phyloP scores from a whole-genome alignment of 176 grass and related monocot species.

The Oryza nivara region DNA sequence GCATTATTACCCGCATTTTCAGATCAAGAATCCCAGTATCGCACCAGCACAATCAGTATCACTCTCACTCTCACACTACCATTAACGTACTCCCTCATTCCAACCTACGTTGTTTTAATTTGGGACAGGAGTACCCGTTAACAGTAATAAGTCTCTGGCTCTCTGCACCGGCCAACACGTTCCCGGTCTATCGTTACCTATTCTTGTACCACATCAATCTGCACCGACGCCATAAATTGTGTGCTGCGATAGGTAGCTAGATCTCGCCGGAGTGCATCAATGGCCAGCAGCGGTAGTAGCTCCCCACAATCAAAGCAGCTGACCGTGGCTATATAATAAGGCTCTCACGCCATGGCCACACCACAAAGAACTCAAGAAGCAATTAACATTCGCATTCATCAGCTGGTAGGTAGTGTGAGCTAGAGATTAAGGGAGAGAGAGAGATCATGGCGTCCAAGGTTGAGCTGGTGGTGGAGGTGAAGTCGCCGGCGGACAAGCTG shows the following conservation, averaged over 20 bases:
- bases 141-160: too few relatives aligned
- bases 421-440: background rate
- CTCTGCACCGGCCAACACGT: too few relatives aligned
- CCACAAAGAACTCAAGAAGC: background rate
- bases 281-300: slow-evolving; percentile 40
- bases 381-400: background rate
- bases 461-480: slow-evolving; percentile 67
- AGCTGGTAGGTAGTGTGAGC: too few relatives aligned
- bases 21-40: background rate
- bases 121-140: too few relatives aligned
- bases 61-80: background rate
- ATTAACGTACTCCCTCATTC: background rate
- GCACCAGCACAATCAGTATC: background rate
- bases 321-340: slow-evolving; percentile 35
- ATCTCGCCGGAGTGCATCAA: slow-evolving; percentile 46
- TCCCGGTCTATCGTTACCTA: background rate
- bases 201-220: background rate
- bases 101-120: too few relatives aligned
- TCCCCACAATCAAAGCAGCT: background rate
- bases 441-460: slow-evolving; percentile 68
- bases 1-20: background rate
- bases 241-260: slow-evolving; percentile 45
- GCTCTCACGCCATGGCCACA: slow-evolving; percentile 23
- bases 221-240: slow-evolving; percentile 54
- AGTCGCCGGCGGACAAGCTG: slow-evolving; percentile 73